A percentile compares a stretch with the other conserved stretches of the same genome.
These are phyloP conservation scores for Murraya koenigii DNA, from an alignment of 345 rosid genomes.

Conservation along the genomic window DNA sequence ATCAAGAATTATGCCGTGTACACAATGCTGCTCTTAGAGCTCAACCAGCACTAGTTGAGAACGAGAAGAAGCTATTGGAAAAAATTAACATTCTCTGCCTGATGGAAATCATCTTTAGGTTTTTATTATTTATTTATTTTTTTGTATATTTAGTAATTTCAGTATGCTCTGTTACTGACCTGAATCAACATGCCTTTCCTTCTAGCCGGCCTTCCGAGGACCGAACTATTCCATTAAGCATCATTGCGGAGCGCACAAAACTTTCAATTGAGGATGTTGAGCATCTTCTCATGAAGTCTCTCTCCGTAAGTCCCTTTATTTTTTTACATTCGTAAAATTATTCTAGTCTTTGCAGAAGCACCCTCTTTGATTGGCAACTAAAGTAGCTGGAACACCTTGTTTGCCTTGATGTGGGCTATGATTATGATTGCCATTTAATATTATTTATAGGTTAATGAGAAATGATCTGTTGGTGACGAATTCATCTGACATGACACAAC, in stretches of 20 bases:
- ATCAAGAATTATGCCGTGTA: slow-evolving; percentile 83
- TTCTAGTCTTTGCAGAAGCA: background rate
- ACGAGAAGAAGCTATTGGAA: slow-evolving; percentile 84
- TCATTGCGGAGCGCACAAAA: slow-evolving; percentile 89
- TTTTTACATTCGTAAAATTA: background rate
- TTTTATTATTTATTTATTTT: slow-evolving; percentile 7
- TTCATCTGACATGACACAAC: background rate
- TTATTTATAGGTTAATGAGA: background rate
- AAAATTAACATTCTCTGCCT: slow-evolving; percentile 96
- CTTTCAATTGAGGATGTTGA: slow-evolving; percentile 89
- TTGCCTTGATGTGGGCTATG: background rate
- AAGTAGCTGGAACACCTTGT: background rate
- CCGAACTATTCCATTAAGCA: slow-evolving; percentile 79
- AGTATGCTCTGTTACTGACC: slow-evolving; percentile 3
- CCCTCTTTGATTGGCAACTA: background rate
- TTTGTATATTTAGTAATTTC: background rate
- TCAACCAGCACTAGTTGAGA: slow-evolving; percentile 95
- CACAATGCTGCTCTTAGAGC: slow-evolving; percentile 77
- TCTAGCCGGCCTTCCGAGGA: slow-evolving; percentile 97
- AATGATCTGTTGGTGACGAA: background rate
- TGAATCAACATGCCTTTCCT: slow-evolving; percentile 13
- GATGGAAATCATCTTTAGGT: slow-evolving; percentile 99
- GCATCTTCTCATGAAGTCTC: slow-evolving; percentile 95
- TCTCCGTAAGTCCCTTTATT: slow-evolving; percentile 67
- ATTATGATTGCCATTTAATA: background rate